A percentile compares a stretch with the other conserved stretches of the same genome.
Conservation (phyloP, 2,329 filamentous ascomycete genomes). For the Juglanconis oblonga region DNA sequence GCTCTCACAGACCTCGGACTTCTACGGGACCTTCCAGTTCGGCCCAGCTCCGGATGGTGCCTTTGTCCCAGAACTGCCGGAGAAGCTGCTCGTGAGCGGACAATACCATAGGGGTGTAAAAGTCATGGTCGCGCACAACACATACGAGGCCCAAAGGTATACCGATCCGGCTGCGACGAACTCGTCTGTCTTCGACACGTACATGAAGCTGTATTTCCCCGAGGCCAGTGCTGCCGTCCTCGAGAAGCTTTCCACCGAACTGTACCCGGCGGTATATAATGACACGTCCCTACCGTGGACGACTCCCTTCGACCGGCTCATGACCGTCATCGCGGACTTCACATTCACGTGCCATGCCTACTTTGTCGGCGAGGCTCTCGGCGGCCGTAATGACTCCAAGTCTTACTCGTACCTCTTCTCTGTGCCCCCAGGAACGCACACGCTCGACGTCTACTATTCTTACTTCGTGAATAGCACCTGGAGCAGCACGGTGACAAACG, state of each 20-base stretch:
- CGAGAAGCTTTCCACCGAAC: background rate
- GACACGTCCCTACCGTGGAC: slow-evolving; percentile 1
- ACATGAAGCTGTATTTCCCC: slow-evolving; percentile 9
- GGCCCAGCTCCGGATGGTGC: slow-evolving; percentile 5
- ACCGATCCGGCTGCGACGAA: slow-evolving; percentile 5
- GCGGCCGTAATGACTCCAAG: background rate
- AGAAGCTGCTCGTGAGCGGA: slow-evolving; percentile 5
- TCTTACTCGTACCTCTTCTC: slow-evolving; percentile 10
- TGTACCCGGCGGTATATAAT: slow-evolving; percentile 12
- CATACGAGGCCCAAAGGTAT: slow-evolving; percentile 9
- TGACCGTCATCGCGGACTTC: slow-evolving; percentile 7
- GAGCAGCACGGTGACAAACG: slow-evolving; percentile 8
- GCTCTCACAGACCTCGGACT: slow-evolving; percentile 2
- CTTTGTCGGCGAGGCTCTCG: slow-evolving; percentile 2
- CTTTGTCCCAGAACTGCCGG: slow-evolving; percentile 5
- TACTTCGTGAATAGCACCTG: slow-evolving; percentile 13
- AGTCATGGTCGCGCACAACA: slow-evolving; percentile 15
- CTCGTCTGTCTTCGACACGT: slow-evolving; percentile 6
- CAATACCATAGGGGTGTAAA: slow-evolving; percentile 7
- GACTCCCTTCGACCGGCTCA: slow-evolving; percentile 4
- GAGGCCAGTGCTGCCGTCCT: background rate
- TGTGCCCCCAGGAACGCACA: slow-evolving; percentile 3
- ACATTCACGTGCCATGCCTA: slow-evolving; percentile 11
- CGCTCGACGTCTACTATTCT: slow-evolving; percentile 10
- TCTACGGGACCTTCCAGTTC: slow-evolving; percentile 7